A percentile compares a stretch with the other conserved stretches of the same genome.
phyloP scores from a whole-genome alignment of 768 basidiomycete genomes.

The Roridomyces roridus region DNA sequence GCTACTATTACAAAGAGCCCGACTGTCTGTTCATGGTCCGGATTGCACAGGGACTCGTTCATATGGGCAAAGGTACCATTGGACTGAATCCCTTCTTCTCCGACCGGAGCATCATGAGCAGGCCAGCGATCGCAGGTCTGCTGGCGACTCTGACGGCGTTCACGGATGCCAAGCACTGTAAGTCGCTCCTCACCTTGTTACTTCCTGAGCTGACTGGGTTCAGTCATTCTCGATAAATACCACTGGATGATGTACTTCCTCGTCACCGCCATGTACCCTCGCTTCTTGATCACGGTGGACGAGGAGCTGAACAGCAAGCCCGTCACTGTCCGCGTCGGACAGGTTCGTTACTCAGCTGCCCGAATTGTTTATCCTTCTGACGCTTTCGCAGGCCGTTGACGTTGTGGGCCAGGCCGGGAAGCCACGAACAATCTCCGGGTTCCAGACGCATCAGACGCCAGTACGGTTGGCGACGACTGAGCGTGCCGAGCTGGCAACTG shows the following conservation, averaged over 20 bases:
- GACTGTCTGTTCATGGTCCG: constrained; percentile 97
- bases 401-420: constrained; percentile 98
- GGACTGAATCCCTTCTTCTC: constrained; percentile 96
- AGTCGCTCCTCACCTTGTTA: constrained; percentile 40
- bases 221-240: constrained; percentile 92
- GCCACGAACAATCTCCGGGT: constrained; percentile 93
- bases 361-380: not conserved
- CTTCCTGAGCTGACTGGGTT: not conserved
- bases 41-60: constrained; percentile 94
- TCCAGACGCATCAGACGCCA: constrained; percentile 98
- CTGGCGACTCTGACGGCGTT: constrained; percentile 90
- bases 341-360: constrained; percentile 44
- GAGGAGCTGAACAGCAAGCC: constrained; percentile 87
- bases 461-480: constrained; percentile 95
- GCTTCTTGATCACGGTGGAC: constrained; percentile 96
- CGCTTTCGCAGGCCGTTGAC: constrained; percentile 77
- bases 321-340: constrained; percentile 94
- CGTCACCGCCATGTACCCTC: constrained; percentile 95
- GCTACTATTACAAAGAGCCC: constrained; percentile 98
- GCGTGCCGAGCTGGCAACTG: constrained; percentile 94
- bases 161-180: constrained; percentile 92
- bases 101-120: constrained; percentile 89
- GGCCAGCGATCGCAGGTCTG: constrained; percentile 88
- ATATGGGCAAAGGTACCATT: constrained; percentile 99
- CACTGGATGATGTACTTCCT: constrained; percentile 99